Evolutionary conservation across 257 asterid species (phyloP).

Genomic region (Striga asiatica): DNA sequence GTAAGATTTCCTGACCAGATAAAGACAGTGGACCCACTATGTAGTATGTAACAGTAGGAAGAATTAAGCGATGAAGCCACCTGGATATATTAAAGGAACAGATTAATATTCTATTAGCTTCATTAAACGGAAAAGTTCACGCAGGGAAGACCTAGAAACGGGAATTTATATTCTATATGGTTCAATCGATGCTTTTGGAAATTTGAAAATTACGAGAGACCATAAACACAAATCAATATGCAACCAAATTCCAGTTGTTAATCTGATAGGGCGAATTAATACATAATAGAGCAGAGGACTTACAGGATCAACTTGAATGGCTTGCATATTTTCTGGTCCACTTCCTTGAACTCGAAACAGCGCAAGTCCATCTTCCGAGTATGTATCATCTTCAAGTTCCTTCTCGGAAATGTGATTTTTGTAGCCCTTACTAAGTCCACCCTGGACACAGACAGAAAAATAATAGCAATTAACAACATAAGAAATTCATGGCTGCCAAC

Average conservation of each 20-base stretch:
- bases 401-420: constrained; percentile 63
- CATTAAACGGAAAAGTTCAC: background rate
- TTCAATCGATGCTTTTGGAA: background rate
- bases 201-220: constrained; percentile 1
- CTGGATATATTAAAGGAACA: constrained; percentile 36
- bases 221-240: background rate
- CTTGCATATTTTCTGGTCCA: constrained; percentile 98
- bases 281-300: constrained; percentile 22
- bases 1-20: constrained; percentile 91
- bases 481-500: constrained; percentile 8
- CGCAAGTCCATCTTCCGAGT: constrained; percentile 80
- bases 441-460: constrained; percentile 44
- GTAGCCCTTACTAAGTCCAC: constrained; percentile 91
- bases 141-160: background rate
- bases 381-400: constrained; percentile 74
- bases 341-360: constrained; percentile 94
- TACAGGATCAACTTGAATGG: constrained; percentile 98
- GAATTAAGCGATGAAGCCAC: constrained; percentile 89
- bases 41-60: constrained; percentile 85
- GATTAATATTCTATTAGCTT: constrained; percentile 12
- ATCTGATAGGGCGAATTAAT: background rate
- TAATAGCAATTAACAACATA: background rate
- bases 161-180: background rate
- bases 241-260: background rate
- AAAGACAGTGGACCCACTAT: constrained; percentile 66